phyloP scores from a whole-genome alignment of 345 rosid genomes.

The Melaleuca alternifolia region DNA sequence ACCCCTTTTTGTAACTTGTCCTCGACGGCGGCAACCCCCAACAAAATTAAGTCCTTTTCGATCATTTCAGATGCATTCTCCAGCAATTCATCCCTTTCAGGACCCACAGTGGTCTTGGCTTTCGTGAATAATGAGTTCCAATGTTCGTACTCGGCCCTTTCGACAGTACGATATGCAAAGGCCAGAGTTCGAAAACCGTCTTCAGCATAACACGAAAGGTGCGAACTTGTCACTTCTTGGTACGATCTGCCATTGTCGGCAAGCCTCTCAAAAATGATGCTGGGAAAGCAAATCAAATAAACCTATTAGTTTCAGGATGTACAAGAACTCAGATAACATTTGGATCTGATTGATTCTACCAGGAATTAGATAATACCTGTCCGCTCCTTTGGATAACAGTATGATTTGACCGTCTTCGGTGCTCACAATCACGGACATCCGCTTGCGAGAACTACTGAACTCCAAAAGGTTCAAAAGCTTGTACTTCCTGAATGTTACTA shows the following conservation, averaged over 20 bases:
- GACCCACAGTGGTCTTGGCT: conserved; percentile 57
- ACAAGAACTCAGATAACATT: not conserved
- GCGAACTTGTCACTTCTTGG: conserved; percentile 34
- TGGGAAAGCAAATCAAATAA: conserved; percentile 7
- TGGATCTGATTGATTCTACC: not conserved
- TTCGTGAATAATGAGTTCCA: conserved; percentile 45
- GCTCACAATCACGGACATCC: conserved; percentile 72
- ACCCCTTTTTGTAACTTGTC: conserved; percentile 88
- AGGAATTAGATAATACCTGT: conserved; percentile 31
- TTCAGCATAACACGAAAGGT: conserved; percentile 53
- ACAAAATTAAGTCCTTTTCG: conserved; percentile 53
- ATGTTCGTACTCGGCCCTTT: conserved; percentile 31
- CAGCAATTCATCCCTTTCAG: conserved; percentile 57
- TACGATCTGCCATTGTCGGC: conserved; percentile 46
- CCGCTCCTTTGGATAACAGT: conserved; percentile 83
- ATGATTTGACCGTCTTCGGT: conserved; percentile 54
- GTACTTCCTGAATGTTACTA: conserved; percentile 44
- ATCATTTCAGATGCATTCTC: conserved; percentile 60
- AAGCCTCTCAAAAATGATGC: conserved; percentile 65
- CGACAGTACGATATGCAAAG: conserved; percentile 40
- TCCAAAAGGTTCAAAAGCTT: conserved; percentile 60
- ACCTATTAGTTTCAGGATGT: not conserved
- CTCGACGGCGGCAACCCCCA: conserved; percentile 73
- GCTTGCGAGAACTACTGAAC: conserved; percentile 61
- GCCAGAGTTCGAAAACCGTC: conserved; percentile 79